These are phyloP conservation scores for Plasmodium cynomolgi DNA, from an alignment of 169 alveolate genomes.

Conservation along the genomic window DNA sequence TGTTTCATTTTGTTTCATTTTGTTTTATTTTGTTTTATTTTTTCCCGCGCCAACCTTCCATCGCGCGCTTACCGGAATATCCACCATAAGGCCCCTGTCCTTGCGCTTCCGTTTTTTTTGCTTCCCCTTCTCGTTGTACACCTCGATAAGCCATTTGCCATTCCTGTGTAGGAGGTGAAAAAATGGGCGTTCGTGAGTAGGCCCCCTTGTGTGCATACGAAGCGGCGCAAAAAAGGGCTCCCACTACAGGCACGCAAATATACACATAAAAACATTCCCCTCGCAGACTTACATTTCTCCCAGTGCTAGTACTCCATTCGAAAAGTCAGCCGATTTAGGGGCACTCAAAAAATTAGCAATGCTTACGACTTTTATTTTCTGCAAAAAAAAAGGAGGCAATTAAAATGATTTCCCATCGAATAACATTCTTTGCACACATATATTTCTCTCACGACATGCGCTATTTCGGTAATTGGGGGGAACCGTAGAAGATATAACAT, in stretches of 20 bases:
- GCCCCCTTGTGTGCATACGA: background rate
- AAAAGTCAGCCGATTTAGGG: conserved; percentile 22
- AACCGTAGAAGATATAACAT: background rate
- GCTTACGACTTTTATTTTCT: conserved; percentile 45
- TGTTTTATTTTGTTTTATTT: background rate
- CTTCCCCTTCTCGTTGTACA: conserved; percentile 23
- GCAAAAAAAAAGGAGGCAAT: background rate
- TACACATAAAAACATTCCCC: background rate
- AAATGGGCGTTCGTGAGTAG: background rate
- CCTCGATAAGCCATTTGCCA: conserved; percentile 40
- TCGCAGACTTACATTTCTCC: conserved; percentile 29
- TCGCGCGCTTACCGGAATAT: background rate
- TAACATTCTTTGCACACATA: background rate
- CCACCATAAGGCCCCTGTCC: background rate
- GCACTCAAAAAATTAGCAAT: background rate
- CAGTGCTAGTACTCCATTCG: conserved; percentile 14
- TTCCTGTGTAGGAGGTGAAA: background rate
- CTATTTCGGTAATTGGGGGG: background rate
- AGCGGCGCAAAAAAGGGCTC: background rate
- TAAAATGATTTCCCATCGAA: background rate
- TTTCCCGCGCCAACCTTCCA: background rate
- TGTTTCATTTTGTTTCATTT: background rate
- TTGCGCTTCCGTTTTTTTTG: background rate
- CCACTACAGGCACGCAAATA: background rate
- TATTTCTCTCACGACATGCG: background rate